Base-by-base conservation (phyloP, 2,329 filamentous ascomycete genomes). In the Ceratocystis cubensis region DNA sequence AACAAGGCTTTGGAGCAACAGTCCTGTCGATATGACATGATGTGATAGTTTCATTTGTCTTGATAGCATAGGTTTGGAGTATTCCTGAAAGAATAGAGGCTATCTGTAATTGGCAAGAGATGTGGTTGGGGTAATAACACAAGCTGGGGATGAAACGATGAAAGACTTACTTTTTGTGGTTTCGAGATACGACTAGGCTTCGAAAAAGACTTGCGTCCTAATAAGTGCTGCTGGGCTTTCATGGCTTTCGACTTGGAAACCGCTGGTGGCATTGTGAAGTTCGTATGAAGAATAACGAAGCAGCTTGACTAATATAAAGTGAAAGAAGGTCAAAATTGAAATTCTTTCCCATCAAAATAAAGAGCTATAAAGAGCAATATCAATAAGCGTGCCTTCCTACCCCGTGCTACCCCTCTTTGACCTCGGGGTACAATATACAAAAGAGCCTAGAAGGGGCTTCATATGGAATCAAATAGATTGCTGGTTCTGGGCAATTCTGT, bases 381-480 rank as follows among this genome's bases (percentile, higher is more conserved):
- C 48, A 53, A 53, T 5, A 53, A 30, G 28, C 25, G 56, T n/a
- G 28, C 56, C 28, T 59, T 59, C 56, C 56, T n/a, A 59, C 7
- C 28, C 28, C 2, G 28, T 59, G 56, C 30, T 59, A 59, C 56
- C 56, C 56, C 56, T 59, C 56, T 59, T 59, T 59, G 25, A n/a
- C n/a, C 8, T 20, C 56, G 15, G 22, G 22, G 7, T 28, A 53
- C 20, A 53, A 28, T 53, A 5, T 53, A 53, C 48, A 53, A 10
- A 53, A 5, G 22, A n/a, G 7, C 0, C 30, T 28, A 30, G n/a
- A 33, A 8, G 37, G 13, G 37, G 17, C 56, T 53, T 10, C 4
- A 15, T 4, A 59, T 59, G 7, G 56, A 59, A 59, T 59, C 56
- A 30, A 37, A 59, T 59, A 59, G 56, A 59, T 20, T 20, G 25